Evolutionary conservation across 1,284 basidiomycete species (phyloP), one percentile per base, ranked within the genome.

Genomic region (Exsudoporus floridanus): DNA sequence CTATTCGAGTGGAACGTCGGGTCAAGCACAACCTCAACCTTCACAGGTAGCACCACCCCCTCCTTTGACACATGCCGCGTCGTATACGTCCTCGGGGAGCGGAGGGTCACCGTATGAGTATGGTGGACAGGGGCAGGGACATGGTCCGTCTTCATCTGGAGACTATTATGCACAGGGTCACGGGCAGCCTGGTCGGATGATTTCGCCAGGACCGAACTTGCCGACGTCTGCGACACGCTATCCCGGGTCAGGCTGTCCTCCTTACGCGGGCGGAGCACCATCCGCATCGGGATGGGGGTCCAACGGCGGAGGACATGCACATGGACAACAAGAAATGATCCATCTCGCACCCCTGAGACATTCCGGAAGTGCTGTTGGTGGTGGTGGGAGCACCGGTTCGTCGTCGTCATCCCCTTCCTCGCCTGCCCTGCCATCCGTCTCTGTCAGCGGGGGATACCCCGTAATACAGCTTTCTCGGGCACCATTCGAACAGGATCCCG

Each of bases 301-400:
- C 7, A 61, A 54, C 13, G 53, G 55, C 14, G 49, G 31, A 5
- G 46, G 54, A 49, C 59, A 63, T 38, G 36, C 1, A n/a, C 57
- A 55, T 18, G 62, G 64, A 23, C 59, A 58, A 49, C 63, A 70
- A 18, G 78, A 76, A 53, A 70, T 80, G 58, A 82, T 83, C 30
- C 80, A 82, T 66, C 74, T 85, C 18, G 82, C 83, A 33, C 83
- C 83, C 52, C 61, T 84, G 55, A 70, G 71, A 34, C 67, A 67
- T 19, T 34, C 60, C 3, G 44, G 48, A 1, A 40, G 49, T 34
- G 59, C 51, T 8, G 41, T 50, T 7, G 59, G 56, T 3, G 31
- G 37, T 7, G 16, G 41, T 19, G 50, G 49, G 23, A 56, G 50
- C 14, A 34, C 46, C 0, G 47, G 54, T 10, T 65, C 65, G 28